Base-by-base conservation (phyloP, 2,329 filamentous ascomycete species). In the Aspergillus nomiae region DNA sequence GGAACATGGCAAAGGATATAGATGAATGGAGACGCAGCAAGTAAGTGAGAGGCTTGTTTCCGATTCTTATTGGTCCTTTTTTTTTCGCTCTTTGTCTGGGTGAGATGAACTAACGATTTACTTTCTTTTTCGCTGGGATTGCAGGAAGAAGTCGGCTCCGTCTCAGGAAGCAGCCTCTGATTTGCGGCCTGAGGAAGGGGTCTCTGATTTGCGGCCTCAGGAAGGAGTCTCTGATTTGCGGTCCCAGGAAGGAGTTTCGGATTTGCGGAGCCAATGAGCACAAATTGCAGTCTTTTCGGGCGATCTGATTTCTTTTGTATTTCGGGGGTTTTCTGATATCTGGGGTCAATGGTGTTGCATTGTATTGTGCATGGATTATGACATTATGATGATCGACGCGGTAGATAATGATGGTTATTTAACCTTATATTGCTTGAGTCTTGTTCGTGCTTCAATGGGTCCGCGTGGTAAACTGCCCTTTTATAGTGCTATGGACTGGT, bases 1-100 rank as follows among this genome's bases (percentile, higher is more conserved):
- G 63, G 14, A 67, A 67, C 12, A 65, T 67, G 65, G 58, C 60
- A 16, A 79, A 83, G 34, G 84, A 77, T 2, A 62, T 86, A n/a
- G 83, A 82, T 3, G 73, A 65, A 41, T 91, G 30, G 30, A 55
- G 19, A 14, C n/a, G 51, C 2, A 41, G 4, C 7, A 12, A 36
- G 51, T 55, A 11, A 55, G 51, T 55, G n/a, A 38, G 30, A n/a
- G 12, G 14, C 10, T 30, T 54, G 2, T 53, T 36, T 36, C 16
- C 30, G 24, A 24, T 10, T 24, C 1, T 24, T 16, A 19, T 36
- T 54, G 51, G 12, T 24, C 12, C 12, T 36, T 11, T 4, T 11
- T 36, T 11, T 4, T 36, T 36, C 34, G 14, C 16, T 24, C n/a
- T 55, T 55, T 24, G 12, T 55, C 4, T 26, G 32, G n/a, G 7